A percentile compares a stretch with the other conserved stretches of the same genome.
These are phyloP conservation scores for Marvania coccoides DNA, from an alignment of 139 green algal species.

Conservation along the genomic window DNA sequence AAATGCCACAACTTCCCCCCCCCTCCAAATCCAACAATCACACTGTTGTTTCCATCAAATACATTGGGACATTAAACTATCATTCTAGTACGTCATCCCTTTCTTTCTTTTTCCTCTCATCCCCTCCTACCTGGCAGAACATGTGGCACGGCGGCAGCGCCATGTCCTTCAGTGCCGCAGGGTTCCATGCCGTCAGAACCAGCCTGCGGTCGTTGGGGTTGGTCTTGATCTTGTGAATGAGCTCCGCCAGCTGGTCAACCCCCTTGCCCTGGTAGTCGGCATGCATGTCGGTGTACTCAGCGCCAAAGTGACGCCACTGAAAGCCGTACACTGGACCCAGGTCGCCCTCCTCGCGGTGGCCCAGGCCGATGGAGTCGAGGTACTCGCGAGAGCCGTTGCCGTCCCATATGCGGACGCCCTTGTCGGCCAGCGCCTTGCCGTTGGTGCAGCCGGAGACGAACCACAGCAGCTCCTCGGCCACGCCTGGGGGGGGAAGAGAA, in stretches of 20 bases:
- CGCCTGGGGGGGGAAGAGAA: constrained; percentile 42
- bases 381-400: constrained; percentile 78
- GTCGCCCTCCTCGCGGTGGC: constrained; percentile 82
- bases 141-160: constrained; percentile 98
- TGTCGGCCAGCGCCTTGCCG: constrained; percentile 70
- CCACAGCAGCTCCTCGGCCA: constrained; percentile 99
- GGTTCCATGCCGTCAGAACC: constrained; percentile 97
- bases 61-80: too few species aligned
- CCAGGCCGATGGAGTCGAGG: constrained; percentile 56
- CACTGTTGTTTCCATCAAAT: too few species aligned
- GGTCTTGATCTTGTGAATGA: constrained; percentile 79
- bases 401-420: constrained; percentile 95
- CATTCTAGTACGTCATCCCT: too few species aligned
- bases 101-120: neutral
- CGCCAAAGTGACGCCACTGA: constrained; percentile 99
- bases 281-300: constrained; percentile 92
- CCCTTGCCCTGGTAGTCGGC: constrained; percentile 91
- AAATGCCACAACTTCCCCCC: too few species aligned
- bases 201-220: constrained; percentile 92
- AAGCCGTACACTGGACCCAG: constrained; percentile 99
- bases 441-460: constrained; percentile 90
- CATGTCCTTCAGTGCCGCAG: constrained; percentile 86
- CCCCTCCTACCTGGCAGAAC: constrained; percentile 76
- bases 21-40: too few species aligned
- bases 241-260: constrained; percentile 93